Conservation (phyloP, 2,329 filamentous ascomycete species). For the Pseudogymnoascus sp. region DNA sequence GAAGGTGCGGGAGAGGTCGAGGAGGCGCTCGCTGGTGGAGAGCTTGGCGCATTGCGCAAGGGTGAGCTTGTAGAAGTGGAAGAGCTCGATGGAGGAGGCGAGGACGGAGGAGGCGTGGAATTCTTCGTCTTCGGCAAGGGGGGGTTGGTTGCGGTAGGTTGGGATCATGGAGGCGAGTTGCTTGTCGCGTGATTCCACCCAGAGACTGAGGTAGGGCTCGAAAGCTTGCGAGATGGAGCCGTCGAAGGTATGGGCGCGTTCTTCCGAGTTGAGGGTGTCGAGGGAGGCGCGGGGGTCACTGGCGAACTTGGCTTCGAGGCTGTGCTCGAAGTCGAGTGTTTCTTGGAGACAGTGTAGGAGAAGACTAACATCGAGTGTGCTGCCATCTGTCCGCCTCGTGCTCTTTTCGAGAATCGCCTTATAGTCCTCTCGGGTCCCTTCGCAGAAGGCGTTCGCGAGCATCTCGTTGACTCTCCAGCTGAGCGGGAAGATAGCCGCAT, state of each 20-base stretch:
- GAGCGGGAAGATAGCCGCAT: constrained; percentile 75
- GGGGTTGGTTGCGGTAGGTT: constrained; percentile 74
- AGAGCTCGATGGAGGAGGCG: constrained; percentile 87
- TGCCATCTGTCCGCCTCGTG: constrained; percentile 68
- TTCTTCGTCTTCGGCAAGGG: constrained; percentile 78
- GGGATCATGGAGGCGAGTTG: constrained; percentile 78
- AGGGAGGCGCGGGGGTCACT: constrained; percentile 69
- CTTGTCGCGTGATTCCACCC: constrained; percentile 94
- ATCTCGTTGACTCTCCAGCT: constrained; percentile 88
- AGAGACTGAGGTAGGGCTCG: constrained; percentile 91
- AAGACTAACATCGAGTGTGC: constrained; percentile 80
- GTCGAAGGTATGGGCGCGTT: constrained; percentile 68
- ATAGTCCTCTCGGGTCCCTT: constrained; percentile 91
- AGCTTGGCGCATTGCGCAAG: constrained; percentile 93
- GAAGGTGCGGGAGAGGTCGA: constrained; percentile 77
- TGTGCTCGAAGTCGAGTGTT: constrained; percentile 94
- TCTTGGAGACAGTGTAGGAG: constrained; percentile 85
- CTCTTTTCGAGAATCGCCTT: constrained; percentile 84
- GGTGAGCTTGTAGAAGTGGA: constrained; percentile 91
- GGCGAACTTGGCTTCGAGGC: constrained; percentile 74
- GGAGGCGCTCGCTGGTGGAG: constrained; percentile 77
- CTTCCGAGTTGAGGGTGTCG: constrained; percentile 75
- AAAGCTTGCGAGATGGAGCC: constrained; percentile 94
- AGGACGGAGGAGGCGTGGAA: constrained; percentile 87
- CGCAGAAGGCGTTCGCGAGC: constrained; percentile 85